Evolutionary conservation across 371 early-diverging fungal species (phyloP), one percentile per base, ranked within the genome.

Genomic region (Apophysomyces ossiformis): DNA sequence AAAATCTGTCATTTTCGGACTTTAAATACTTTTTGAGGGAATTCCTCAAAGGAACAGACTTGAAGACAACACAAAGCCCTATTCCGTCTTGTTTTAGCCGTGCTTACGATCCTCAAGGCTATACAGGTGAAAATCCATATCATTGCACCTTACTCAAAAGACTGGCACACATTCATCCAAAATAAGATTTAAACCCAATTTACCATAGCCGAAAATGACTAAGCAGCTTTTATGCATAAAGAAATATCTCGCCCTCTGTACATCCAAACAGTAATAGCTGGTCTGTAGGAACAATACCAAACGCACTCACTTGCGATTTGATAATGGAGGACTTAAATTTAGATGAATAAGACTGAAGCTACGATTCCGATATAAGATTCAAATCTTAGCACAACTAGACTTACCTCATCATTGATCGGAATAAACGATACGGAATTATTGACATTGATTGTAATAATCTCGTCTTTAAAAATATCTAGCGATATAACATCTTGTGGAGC

Each of bases 341-440:
- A 4, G 87, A 87, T 12, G 88, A 86, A 64, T 89, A 89, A 1
- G 88, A 79, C 64, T 87, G 81, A 7, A 85, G 81, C 89, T 89
- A 61, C 1, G 41, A 32, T 58, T 5, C 32, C 38, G 47, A 39
- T 61, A 41, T 45, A 61, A 37, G 4, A 59, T 50, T 2, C 9
- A 36, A 12, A 39, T 41, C 9, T 21, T n/a, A 35, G 43, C 21
- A 3, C 6, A 35, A n/a, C 7, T 16, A 36, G 7, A 58, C 84
- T 69, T 82, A 89, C 89, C 61, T 89, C 86, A 60, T 89, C 89
- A 63, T 87, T 87, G 60, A 89, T 79, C 1, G 89, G 88, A 59
- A 82, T 87, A 71, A 89, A 89, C 2, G 89, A 84, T 0, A 89
- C 84, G 0, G 85, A 86, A 45, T 87, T 89, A 73, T 81, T 89